Base-by-base conservation (phyloP, 2,329 filamentous ascomycete genomes). In the Phialophora tarda region DNA sequence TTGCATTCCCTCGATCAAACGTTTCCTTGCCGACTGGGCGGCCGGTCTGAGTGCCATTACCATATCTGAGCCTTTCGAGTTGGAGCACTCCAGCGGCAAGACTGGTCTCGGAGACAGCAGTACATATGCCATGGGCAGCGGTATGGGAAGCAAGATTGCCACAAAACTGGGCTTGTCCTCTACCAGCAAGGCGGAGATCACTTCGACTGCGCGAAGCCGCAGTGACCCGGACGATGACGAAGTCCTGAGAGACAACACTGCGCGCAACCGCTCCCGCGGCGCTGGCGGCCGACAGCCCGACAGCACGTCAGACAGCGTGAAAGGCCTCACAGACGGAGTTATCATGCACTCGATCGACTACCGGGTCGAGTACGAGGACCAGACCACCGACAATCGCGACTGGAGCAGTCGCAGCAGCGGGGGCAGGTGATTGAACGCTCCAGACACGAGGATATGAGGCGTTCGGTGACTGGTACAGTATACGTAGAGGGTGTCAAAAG, bases 311-410 rank as follows among this genome's bases (percentile, higher is more conserved):
- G 70, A 71, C 7, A 71, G 71, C 21, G 61, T 69, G 56, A 67
- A 71, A 61, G 70, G 70, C 10, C 60, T 71, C 2, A 69, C 70
- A 3, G 68, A 71, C 28, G 69, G 68, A 30, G 67, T 70, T n/a
- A 74, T 73, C 54, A 48, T 73, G 55, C 71, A 73, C 34, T 71
- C 71, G 7, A 70, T 69, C 41, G 72, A 72, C 47, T 73, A 72
- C 62, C 63, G 65, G 30, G 71, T 73, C 47, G 63, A 71, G 57
- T 72, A 68, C 58, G 72, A 73, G 62, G 74, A 70, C 28, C 57
- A 50, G 26, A 24, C 14, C 11, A 34, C 26, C 2, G 57, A 59
- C 32, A 41, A 59, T 24, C 57, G 57, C 41, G 57, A 59, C 41
- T 59, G 57, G 57, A 59, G 26, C 12, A 59, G 57, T n/a, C 57